Evolutionary conservation across 2,329 filamentous ascomycete species (phyloP).

Genomic region (Colletotrichum aenigma): DNA sequence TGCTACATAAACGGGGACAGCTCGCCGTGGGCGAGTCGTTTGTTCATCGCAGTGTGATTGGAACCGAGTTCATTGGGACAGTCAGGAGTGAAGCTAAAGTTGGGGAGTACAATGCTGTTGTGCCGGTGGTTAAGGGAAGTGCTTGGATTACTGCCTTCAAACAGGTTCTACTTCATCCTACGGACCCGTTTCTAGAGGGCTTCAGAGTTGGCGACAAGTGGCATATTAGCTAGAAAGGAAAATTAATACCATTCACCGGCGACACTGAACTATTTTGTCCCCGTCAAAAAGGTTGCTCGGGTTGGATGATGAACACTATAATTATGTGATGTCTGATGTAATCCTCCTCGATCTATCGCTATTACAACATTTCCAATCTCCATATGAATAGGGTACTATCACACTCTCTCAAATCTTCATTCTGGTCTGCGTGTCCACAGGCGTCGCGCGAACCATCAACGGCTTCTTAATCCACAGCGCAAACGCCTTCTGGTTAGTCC

Average conservation of each 20-base stretch:
- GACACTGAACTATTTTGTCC: rapidly evolving
- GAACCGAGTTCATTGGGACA: conserved; percentile 37
- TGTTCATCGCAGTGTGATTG: conserved; percentile 35
- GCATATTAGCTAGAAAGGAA: neutral
- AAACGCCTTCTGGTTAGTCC: neutral
- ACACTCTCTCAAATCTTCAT: neutral
- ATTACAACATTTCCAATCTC: rapidly evolving
- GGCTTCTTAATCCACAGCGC: conserved; percentile 9
- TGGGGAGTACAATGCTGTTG: conserved; percentile 42
- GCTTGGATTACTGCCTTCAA: conserved; percentile 52
- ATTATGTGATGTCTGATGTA: neutral
- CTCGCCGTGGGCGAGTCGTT: conserved; percentile 40
- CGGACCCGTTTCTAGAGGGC: conserved; percentile 46
- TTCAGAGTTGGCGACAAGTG: conserved; percentile 18
- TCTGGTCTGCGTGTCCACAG: neutral
- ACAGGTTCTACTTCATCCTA: conserved; percentile 45
- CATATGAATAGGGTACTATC: rapidly evolving
- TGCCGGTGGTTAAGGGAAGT: conserved; percentile 44
- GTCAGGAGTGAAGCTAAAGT: conserved; percentile 41
- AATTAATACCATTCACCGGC: rapidly evolving
- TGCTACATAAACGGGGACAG: conserved; percentile 44
- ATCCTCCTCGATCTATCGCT: neutral
- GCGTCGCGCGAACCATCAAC: neutral
- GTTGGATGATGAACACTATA: neutral
- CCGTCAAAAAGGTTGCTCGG: neutral